phyloP scores from a whole-genome alignment of 1,284 basidiomycete species.

The Prillingera fragicola region DNA sequence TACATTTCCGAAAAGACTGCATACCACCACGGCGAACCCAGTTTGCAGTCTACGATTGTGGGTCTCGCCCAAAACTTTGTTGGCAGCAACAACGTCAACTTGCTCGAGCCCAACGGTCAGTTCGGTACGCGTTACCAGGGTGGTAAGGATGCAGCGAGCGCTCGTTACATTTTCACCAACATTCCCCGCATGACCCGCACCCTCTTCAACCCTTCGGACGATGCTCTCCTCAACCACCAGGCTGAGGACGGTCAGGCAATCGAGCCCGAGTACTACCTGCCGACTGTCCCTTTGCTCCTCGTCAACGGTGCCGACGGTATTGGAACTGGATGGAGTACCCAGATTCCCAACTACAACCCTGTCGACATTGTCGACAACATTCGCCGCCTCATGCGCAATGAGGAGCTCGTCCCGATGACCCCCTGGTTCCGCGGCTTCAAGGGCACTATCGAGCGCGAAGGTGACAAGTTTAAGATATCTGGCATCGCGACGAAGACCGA shows the following conservation, averaged over 20 bases:
- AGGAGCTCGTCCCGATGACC: conserved; percentile 77
- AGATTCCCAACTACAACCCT: conserved; percentile 90
- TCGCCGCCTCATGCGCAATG: conserved; percentile 75
- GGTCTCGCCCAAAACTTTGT: conserved; percentile 91
- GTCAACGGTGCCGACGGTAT: conserved; percentile 97
- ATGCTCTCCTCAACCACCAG: conserved; percentile 73
- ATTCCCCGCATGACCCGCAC: conserved; percentile 70
- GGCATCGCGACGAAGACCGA: conserved; percentile 74
- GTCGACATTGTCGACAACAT: conserved; percentile 83
- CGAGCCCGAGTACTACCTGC: conserved; percentile 95
- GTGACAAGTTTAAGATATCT: conserved; percentile 80
- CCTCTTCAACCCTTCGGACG: conserved; percentile 79
- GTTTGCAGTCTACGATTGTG: conserved; percentile 83
- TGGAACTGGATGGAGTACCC: conserved; percentile 97
- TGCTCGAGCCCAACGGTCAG: conserved; percentile 86
- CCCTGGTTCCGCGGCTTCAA: conserved; percentile 98
- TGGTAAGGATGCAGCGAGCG: conserved; percentile 91
- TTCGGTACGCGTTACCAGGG: conserved; percentile 86
- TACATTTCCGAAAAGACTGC: conserved; percentile 90
- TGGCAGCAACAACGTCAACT: conserved; percentile 92
- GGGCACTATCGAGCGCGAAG: conserved; percentile 76
- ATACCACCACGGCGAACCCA: conserved; percentile 94
- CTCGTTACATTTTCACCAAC: conserved; percentile 94
- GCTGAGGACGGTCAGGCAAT: conserved; percentile 83
- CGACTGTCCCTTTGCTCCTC: conserved; percentile 80